These are phyloP conservation scores for Penicillium sumatraense DNA, from an alignment of 2,329 filamentous ascomycete genomes.

Conservation along the genomic window DNA sequence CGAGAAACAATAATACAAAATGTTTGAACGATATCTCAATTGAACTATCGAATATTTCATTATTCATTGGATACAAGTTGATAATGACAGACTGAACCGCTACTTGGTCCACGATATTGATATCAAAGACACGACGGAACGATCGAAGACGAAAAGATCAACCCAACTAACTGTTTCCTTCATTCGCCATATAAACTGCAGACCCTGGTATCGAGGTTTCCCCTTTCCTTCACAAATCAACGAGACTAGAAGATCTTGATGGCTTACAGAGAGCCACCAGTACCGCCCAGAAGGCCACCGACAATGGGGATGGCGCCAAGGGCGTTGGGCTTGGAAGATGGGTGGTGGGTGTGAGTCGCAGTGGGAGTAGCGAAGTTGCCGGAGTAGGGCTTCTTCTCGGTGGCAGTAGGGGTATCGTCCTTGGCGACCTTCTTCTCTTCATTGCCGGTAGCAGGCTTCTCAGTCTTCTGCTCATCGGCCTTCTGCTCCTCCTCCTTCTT, in stretches of 20 bases:
- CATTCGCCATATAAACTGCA: background rate
- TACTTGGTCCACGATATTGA: background rate
- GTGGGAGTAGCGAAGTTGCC: slow-evolving; percentile 28
- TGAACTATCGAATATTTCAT: background rate
- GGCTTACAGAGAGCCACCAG: slow-evolving; percentile 19
- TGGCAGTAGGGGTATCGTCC: slow-evolving; percentile 9
- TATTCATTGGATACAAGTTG: background rate
- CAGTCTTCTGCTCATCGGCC: background rate
- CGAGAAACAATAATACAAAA: background rate
- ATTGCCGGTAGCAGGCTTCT: background rate
- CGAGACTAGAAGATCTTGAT: background rate
- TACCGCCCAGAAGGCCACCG: slow-evolving; percentile 25
- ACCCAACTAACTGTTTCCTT: background rate
- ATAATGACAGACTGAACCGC: background rate
- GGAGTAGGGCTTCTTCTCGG: slow-evolving; percentile 22
- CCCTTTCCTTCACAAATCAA: background rate
- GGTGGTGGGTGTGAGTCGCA: slow-evolving; percentile 15
- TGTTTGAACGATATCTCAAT: background rate
- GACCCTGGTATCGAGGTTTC: background rate
- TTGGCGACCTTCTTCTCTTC: slow-evolving; percentile 6
- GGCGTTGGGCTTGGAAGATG: slow-evolving; percentile 21
- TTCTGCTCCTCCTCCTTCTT: background rate
- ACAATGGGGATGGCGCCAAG: slow-evolving; percentile 29
- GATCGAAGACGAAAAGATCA: background rate
- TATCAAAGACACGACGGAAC: background rate